phyloP scores from a whole-genome alignment of 331 rosid species.

The Stylosanthes scabra region DNA sequence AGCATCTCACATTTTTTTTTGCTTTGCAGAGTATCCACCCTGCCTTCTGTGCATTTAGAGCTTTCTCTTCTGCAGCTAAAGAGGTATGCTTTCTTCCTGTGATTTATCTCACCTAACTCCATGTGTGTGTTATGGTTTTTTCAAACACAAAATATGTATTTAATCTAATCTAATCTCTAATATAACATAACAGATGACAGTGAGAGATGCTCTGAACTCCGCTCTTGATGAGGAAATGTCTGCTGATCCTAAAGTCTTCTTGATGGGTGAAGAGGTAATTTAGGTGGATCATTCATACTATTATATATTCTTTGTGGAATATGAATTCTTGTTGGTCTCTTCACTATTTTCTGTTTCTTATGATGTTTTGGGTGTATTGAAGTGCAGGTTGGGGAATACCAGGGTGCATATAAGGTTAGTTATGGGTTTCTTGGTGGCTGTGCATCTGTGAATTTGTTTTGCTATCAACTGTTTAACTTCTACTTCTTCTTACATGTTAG shows the following conservation, averaged over 20 bases:
- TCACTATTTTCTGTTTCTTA: constrained; percentile 22
- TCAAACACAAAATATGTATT: constrained; percentile 27
- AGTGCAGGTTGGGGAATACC: constrained; percentile 96
- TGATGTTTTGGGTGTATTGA: constrained; percentile 33
- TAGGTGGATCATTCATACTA: constrained; percentile 4
- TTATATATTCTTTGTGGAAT: not conserved
- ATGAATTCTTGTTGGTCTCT: not conserved
- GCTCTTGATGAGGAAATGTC: constrained; percentile 99
- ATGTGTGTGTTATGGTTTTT: not conserved
- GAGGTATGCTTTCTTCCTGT: constrained; percentile 51
- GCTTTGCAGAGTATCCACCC: constrained; percentile 62
- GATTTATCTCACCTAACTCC: not conserved
- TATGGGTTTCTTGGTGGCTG: constrained; percentile 2
- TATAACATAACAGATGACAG: constrained; percentile 55
- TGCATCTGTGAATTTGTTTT: not conserved
- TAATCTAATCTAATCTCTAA: too few species aligned
- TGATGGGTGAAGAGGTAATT: constrained; percentile 98
- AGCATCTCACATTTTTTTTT: not conserved
- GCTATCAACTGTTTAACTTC: constrained; percentile 1
- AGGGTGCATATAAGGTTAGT: constrained; percentile 98
- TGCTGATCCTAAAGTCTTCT: constrained; percentile 92
- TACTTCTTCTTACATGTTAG: constrained; percentile 45
- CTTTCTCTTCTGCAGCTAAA: constrained; percentile 72
- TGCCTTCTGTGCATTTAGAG: constrained; percentile 60
- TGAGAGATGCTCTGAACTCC: constrained; percentile 92